Evolutionary conservation across 2,329 filamentous ascomycete species (phyloP), one percentile per base, ranked within the genome.

Genomic region (Huntiella abstrusa): DNA sequence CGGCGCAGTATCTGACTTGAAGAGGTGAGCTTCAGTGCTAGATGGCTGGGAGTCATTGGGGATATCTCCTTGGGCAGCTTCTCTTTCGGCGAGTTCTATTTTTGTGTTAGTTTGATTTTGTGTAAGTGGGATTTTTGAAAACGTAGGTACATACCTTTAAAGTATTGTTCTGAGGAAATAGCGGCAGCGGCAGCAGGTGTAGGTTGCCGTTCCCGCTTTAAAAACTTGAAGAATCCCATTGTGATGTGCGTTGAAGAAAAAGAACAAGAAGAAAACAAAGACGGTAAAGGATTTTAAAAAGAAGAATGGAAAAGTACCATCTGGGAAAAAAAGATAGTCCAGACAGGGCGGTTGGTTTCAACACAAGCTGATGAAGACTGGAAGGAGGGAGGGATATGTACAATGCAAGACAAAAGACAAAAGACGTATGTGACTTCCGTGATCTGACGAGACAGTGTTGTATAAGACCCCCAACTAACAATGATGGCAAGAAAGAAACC

Each of bases 91-190:
- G 4, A 49, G 43, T 19, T 38, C 47, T 49, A 32, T 40, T 43
- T 43, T 32, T 15, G 13, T 34, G 16, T 37, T 38, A 45, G 35
- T 22, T 39, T 4, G 5, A 4, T 5, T 15, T 8, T 40, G 15
- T 16, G 5, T 15, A 40, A 22, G 15, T 22, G 37, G 6, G 13
- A 22, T 17, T 4, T 4, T 22, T 10, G n/a, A 11, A 40, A 16
- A 19, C 17, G 17, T 19, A 19, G 5, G 17, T 28, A 36, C 48
- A 13, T 49, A 49, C 48, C 43, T 47, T 46, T 49, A 16, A 49
- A 49, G 22, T 49, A 49, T 19, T 49, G 48, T 33, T 49, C 48
- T 10, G 48, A 49, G 6, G 48, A 49, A 22, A 49, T 49, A 11
- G 48, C 48, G n/a, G 48, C 48, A 8, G 48, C 48, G 5, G 44